phyloP scores from a whole-genome alignment of 1,284 basidiomycete species.

The Melampsora larici-populina region DNA sequence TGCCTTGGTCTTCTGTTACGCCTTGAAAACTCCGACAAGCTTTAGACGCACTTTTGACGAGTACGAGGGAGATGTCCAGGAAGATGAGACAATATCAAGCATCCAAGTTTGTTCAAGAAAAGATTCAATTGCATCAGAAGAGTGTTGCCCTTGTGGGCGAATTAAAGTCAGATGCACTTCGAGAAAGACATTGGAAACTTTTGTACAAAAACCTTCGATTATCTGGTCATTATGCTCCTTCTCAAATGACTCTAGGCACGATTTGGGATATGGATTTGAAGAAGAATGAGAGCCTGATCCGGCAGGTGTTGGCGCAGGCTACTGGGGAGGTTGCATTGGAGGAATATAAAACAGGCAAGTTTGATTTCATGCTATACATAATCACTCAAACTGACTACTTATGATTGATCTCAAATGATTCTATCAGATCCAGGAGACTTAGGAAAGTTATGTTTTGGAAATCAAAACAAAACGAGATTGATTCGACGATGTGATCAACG shows the following conservation, averaged over 20 bases:
- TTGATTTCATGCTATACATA: too few relatives aligned
- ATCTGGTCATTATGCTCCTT: constrained; percentile 52
- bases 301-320: constrained; percentile 93
- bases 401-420: constrained; percentile 33
- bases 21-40: constrained; percentile 91
- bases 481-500: constrained; percentile 98
- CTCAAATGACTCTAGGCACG: constrained; percentile 86
- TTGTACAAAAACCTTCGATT: constrained; percentile 80
- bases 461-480: constrained; percentile 93
- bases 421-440: constrained; percentile 85
- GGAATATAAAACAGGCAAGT: constrained; percentile 51
- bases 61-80: constrained; percentile 97
- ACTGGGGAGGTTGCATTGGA: constrained; percentile 72
- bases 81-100: constrained; percentile 98
- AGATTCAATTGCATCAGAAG: constrained; percentile 78
- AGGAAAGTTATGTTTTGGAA: constrained; percentile 93
- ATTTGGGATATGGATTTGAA: constrained; percentile 97
- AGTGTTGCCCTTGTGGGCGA: constrained; percentile 84
- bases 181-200: constrained; percentile 98
- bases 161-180: constrained; percentile 92
- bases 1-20: constrained; percentile 82
- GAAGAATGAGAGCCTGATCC: constrained; percentile 83
- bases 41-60: constrained; percentile 78
- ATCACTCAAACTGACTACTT: too few relatives aligned
- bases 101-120: constrained; percentile 95